Conservation (phyloP, 139 green algal genomes). For the Asterochloris sp. region DNA sequence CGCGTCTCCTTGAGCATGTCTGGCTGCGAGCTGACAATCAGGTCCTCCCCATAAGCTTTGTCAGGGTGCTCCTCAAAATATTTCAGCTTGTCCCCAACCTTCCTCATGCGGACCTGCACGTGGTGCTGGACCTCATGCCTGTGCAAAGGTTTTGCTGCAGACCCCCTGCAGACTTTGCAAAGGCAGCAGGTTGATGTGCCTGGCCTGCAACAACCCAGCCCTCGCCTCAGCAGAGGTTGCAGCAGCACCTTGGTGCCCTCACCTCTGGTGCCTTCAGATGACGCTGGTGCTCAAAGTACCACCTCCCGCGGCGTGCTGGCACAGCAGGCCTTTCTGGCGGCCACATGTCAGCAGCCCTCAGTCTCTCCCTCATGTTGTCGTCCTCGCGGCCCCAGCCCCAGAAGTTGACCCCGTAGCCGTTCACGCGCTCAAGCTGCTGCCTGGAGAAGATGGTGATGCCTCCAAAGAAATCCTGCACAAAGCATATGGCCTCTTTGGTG, state of each 20-base stretch:
- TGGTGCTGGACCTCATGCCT: neutral
- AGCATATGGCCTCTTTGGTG: no score
- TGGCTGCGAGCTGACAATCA: constrained; percentile 12
- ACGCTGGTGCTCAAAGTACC: constrained; percentile 30
- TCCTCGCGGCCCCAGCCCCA: constrained; percentile 46
- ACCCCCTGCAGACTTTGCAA: neutral
- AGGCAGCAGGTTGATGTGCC: neutral
- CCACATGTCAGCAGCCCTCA: constrained; percentile 25
- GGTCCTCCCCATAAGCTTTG: neutral
- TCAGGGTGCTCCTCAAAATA: constrained; percentile 10
- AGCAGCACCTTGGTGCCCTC: neutral
- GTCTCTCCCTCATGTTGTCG: constrained; percentile 37
- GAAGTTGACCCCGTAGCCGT: constrained; percentile 36
- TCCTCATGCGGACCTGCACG: constrained; percentile 1
- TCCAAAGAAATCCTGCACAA: constrained; percentile 39
- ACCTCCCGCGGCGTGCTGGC: neutral
- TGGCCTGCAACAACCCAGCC: neutral
- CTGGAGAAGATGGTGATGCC: constrained; percentile 30
- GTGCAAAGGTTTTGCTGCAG: neutral
- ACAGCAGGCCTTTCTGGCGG: constrained; percentile 24
- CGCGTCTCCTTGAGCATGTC: neutral
- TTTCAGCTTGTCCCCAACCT: neutral
- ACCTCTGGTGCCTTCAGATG: constrained; percentile 38
- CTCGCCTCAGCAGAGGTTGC: neutral
- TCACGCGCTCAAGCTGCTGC: constrained; percentile 31